Conservation (phyloP, 306 rosid genomes). For the Mimosa bimucronata region DNA sequence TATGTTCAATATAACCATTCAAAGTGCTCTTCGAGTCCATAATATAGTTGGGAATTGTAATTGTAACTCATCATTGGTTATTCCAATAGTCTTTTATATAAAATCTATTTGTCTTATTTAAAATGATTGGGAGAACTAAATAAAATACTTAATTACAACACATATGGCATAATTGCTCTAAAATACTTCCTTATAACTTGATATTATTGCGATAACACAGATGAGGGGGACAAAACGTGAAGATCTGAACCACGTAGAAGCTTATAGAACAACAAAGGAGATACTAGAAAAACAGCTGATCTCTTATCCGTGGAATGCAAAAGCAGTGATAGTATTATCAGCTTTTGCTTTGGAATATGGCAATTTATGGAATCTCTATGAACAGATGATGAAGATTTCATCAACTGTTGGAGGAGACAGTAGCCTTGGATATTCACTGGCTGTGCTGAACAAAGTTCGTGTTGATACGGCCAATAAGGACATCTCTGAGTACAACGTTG, state of each 20-base stretch:
- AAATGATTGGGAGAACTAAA: too few species aligned
- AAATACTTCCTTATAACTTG: too few species aligned
- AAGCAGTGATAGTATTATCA: constrained; percentile 50
- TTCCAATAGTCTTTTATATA: too few species aligned
- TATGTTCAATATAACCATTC: too few species aligned
- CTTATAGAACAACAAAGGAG: constrained; percentile 42
- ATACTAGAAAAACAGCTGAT: constrained; percentile 37
- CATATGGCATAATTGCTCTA: too few species aligned
- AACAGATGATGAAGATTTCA: constrained; percentile 21
- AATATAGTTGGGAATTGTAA: too few species aligned
- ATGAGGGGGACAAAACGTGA: neutral
- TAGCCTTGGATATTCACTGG: constrained; percentile 44
- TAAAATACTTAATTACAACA: too few species aligned
- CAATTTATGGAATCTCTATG: constrained; percentile 40
- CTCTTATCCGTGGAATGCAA: constrained; percentile 66
- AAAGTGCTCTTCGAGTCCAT: too few species aligned
- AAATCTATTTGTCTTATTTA: too few species aligned
- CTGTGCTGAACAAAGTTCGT: constrained; percentile 17
- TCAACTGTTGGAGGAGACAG: constrained; percentile 32
- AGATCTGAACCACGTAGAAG: neutral
- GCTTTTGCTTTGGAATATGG: constrained; percentile 51
- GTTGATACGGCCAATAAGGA: neutral
- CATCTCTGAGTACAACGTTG: constrained; percentile 33
- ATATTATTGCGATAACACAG: neutral
- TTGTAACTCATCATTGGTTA: too few species aligned